Conservation (phyloP, 2,329 filamentous ascomycete genomes). For the Bertia moriformis region DNA sequence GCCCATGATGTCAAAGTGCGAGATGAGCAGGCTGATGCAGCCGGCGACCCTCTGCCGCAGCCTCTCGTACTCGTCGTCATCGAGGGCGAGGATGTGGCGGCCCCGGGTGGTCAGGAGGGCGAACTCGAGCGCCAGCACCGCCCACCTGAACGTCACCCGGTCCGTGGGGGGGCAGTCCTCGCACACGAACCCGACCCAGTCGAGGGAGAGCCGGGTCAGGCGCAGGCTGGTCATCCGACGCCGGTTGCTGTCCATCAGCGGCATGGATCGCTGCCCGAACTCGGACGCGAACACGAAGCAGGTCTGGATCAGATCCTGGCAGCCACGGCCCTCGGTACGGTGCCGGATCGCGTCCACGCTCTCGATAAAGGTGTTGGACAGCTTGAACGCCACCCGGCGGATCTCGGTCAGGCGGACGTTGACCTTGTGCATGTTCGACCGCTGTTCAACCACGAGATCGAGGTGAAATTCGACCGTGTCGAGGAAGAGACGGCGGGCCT, state of each 20-base stretch:
- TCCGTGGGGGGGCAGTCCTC: conserved; percentile 92
- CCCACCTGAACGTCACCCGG: conserved; percentile 92
- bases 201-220: conserved; percentile 77
- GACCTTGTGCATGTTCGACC: conserved; percentile 85
- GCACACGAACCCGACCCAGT: conserved; percentile 97
- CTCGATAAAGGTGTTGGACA: conserved; percentile 97
- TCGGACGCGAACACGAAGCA: conserved; percentile 99
- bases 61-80: conserved; percentile 71
- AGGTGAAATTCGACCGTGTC: conserved; percentile 72
- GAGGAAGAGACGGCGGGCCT: conserved; percentile 65
- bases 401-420: conserved; percentile 85
- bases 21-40: conserved; percentile 94
- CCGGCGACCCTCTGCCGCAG: conserved; percentile 81
- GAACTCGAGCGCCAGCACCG: conserved; percentile 86
- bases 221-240: conserved; percentile 96
- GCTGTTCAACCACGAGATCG: conserved; percentile 77
- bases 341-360: conserved; percentile 84
- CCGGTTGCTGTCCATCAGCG: conserved; percentile 90
- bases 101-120: conserved; percentile 95
- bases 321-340: conserved; percentile 72
- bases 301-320: conserved; percentile 90
- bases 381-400: conserved; percentile 84
- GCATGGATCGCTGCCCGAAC: conserved; percentile 84
- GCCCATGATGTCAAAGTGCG: conserved; percentile 98
- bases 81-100: conserved; percentile 80